Evolutionary conservation across 495 filamentous ascomycete genomes (phyloP), one percentile per base, ranked within the genome.

Genomic region (Thozetella sp.): DNA sequence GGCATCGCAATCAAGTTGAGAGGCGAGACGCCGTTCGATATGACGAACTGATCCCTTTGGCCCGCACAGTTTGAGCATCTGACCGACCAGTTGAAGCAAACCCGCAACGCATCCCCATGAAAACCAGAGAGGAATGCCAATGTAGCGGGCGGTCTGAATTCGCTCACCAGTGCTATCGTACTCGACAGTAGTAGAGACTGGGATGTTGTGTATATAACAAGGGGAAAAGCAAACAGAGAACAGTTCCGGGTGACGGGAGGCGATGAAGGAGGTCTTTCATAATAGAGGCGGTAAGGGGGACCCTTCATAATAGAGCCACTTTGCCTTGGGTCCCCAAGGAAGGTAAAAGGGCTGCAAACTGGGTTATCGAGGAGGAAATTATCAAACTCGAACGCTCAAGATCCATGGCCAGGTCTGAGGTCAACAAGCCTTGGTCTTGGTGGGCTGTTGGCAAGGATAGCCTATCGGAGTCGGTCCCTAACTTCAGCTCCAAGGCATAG

Each of bases 201-300:
- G n/a, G n/a, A n/a, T 3, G 43, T n/a, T 48, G 43, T 10, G 43
- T 20, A 4, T 10, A 48, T 11, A 48, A 10, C n/a, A 48, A 48
- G 43, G 43, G n/a, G 43, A 11, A n/a, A 48, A 48, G 43, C 20
- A 48, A 48, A 48, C 43, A 48, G 43, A 48, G 43, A 48, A 48
- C n/a, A 48, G 11, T n/a, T 20, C n/a, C 30, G 15, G 30, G 15
- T 37, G 15, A 15, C 6, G 15, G 30, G 30, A 6, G 30, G 30
- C 6, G 15, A 6, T 6, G 15, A 6, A 37, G 6, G 30, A 37
- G 30, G 15, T 15, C 6, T 15, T 37, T 37, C 30, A 37, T 37
- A 37, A 37, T 15, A 15, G 30, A 6, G 30, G 6, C 30, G 6
- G 15, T 6, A 6, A 6, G 6, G 6, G 6, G 30, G 30, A 37